phyloP scores from a whole-genome alignment of 371 early-diverging fungal genomes.

The Sporodiniella umbellata region DNA sequence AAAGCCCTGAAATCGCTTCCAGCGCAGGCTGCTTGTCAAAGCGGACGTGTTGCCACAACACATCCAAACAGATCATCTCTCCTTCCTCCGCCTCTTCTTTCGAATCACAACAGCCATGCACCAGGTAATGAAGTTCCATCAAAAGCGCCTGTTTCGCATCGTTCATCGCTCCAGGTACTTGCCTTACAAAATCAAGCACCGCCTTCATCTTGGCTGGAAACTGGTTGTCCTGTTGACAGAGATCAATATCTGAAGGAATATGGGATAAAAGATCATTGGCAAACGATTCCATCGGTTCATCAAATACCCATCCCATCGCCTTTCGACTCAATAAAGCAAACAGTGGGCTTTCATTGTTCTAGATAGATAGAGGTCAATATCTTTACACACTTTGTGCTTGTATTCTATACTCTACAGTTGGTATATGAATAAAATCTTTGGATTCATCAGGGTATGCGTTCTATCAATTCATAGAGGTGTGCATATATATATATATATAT shows the following conservation, averaged over 20 bases:
- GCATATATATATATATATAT: neutral
- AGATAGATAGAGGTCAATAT: neutral
- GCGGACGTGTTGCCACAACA: slow-evolving; percentile 25
- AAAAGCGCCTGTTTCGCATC: slow-evolving; percentile 21
- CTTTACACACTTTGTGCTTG: neutral
- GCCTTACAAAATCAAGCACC: slow-evolving; percentile 7
- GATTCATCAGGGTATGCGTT: neutral
- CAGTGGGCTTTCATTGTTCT: slow-evolving; percentile 12
- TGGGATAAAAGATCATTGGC: neutral
- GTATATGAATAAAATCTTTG: slow-evolving; percentile 1
- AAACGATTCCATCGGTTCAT: neutral
- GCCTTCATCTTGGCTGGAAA: neutral
- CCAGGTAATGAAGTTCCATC: slow-evolving; percentile 25
- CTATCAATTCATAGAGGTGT: neutral
- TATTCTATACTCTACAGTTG: neutral
- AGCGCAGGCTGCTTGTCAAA: neutral
- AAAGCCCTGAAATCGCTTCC: neutral
- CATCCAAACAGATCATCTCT: slow-evolving; percentile 24
- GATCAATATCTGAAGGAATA: slow-evolving; percentile 1
- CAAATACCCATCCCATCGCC: neutral
- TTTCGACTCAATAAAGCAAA: slow-evolving; percentile 10
- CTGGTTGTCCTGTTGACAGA: neutral
- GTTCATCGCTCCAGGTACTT: slow-evolving; percentile 5
- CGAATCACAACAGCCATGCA: slow-evolving; percentile 5
- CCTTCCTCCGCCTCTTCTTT: too few species aligned